Base-by-base conservation (phyloP, 176 grass and related monocot species). In the Eleusine coracana region DNA sequence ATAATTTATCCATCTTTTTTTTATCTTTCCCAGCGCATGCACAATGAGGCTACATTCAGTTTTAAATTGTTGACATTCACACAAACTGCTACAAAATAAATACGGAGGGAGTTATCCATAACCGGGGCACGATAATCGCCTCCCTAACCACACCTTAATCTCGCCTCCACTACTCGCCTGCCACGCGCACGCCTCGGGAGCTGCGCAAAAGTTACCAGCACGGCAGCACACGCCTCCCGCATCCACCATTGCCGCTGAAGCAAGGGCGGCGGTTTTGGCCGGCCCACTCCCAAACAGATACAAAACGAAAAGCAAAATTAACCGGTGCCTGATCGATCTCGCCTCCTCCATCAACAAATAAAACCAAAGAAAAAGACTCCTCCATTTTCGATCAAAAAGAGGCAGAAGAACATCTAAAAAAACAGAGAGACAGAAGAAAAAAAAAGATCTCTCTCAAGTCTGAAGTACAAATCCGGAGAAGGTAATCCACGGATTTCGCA, bases 201-300 rank as follows among this genome's bases (percentile, higher is more conserved):
- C 31, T 58, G 60, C 5, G 46, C 5, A 49, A 74, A 67, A 61
- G 39, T 31, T 34, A 14, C 60, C 60, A 29, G 60, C 25, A 28
- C 37, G 31, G 20, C 45, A 36, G 16, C 41, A 16, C 20, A 80
- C 28, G 44, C 28, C 77, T 21, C 48, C 13, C 16, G 5, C 44
- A 21, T 1, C 54, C 6, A 6, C 15, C 8, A 25, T 48, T 37
- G 70, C 44, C 13, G 70, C 70, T 1, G 21, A 40, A 83, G 59
- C 31, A 40, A 27, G 23, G 46, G 45, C 45, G 45, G 76, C 18
- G 76, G 61, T 66, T 78, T 79, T 63, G 17, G 15, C 40, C 60
- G 44, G 25, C 39, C 1, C 44, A n/a, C 54, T 31, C 70, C 45
- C 3, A 48, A 13, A 25, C 56, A 78, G 76, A 49, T 37, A 50